Percentiles rank a stretch among this genome's conserved stretches.
Evolutionary conservation across 192 early-diverging fungal genomes (phyloP).

Genomic region (Gryganskiella cystojenkinii): DNA sequence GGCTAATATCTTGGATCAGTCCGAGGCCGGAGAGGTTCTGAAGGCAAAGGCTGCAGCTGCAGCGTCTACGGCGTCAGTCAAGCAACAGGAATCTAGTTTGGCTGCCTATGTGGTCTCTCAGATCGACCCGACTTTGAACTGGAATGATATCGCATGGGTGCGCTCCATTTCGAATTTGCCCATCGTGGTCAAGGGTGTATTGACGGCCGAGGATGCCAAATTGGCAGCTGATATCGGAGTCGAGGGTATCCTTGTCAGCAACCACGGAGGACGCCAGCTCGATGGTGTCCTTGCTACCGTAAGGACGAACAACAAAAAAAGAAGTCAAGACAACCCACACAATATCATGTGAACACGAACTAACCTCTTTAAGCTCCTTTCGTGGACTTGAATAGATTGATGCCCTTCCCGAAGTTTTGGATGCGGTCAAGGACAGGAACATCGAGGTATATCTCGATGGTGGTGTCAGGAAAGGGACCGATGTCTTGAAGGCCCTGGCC

Average conservation of each 20-base stretch:
- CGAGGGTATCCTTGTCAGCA: constrained; percentile 90
- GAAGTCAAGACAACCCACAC: too few species aligned
- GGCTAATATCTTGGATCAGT: constrained; percentile 41
- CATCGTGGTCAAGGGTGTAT: constrained; percentile 93
- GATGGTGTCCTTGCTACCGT: constrained; percentile 78
- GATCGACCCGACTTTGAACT: constrained; percentile 87
- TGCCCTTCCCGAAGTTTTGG: constrained; percentile 88
- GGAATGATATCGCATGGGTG: constrained; percentile 93
- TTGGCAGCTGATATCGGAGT: constrained; percentile 83
- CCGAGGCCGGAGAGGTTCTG: constrained; percentile 35
- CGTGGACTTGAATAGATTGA: constrained; percentile 61
- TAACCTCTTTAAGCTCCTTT: too few species aligned
- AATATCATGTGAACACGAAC: too few species aligned
- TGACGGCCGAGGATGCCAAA: constrained; percentile 91
- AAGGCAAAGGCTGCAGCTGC: constrained; percentile 59
- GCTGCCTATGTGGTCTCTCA: constrained; percentile 70
- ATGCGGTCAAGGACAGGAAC: constrained; percentile 68
- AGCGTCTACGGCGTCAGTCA: constrained; percentile 33
- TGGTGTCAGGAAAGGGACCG: constrained; percentile 90
- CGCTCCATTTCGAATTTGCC: constrained; percentile 85
- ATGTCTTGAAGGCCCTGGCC: constrained; percentile 97
- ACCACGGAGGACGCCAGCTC: constrained; percentile 97
- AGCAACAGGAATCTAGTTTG: constrained; percentile 41
- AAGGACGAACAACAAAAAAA: constrained; percentile 2
- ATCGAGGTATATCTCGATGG: constrained; percentile 96